Conservation (phyloP, 2,329 filamentous ascomycete genomes). For the Penicillium glabrum region DNA sequence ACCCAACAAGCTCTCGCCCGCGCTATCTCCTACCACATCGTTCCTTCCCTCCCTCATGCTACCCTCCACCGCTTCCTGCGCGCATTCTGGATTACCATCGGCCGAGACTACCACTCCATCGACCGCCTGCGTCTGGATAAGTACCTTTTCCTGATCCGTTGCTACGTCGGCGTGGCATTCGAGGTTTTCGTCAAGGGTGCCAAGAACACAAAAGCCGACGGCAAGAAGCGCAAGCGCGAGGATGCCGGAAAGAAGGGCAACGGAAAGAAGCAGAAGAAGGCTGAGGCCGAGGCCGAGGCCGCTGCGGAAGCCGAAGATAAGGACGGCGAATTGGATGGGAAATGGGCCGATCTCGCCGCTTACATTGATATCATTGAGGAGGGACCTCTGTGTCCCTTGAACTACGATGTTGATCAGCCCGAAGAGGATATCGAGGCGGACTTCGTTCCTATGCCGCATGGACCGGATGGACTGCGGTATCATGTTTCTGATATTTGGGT, state of each 20-base stretch:
- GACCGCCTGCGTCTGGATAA: conserved; percentile 86
- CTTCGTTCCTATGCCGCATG: conserved; percentile 48
- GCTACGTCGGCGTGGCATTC: conserved; percentile 73
- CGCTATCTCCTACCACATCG: conserved; percentile 69
- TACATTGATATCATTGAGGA: conserved; percentile 43
- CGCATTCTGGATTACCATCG: conserved; percentile 71
- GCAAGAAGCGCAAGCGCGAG: conserved; percentile 33
- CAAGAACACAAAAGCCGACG: conserved; percentile 12
- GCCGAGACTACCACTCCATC: conserved; percentile 67
- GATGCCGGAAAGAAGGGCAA: conserved; percentile 25
- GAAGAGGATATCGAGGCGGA: conserved; percentile 24
- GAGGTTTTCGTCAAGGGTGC: conserved; percentile 38
- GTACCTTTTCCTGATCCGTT: conserved; percentile 80
- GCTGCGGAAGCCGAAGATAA: conserved; percentile 15
- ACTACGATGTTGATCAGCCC: conserved; percentile 37
- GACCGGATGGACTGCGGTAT: conserved; percentile 80
- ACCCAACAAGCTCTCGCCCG: conserved; percentile 80
- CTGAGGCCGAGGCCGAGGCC: conserved; percentile 17
- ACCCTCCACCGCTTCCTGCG: conserved; percentile 52
- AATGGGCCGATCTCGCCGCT: conserved; percentile 36
- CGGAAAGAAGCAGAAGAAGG: conserved; percentile 31
- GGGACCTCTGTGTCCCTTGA: conserved; percentile 40
- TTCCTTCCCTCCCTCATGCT: conserved; percentile 57
- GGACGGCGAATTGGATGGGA: conserved; percentile 11
- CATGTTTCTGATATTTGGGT: conserved; percentile 90